Base-by-base conservation (phyloP, 78 protist genomes). In the slime mould (Dictyostelium discoideum) region DNA sequence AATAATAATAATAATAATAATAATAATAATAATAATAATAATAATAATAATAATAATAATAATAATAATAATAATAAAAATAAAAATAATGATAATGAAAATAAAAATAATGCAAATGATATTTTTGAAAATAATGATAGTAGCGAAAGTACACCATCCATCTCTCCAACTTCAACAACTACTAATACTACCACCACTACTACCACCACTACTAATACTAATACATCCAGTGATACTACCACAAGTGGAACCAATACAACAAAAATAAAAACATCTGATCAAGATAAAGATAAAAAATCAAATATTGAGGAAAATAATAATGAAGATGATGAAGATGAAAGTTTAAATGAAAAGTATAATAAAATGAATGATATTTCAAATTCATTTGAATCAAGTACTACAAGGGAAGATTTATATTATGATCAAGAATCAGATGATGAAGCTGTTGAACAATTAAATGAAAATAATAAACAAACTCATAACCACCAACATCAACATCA, bases 301-400 rank as follows among this genome's bases (percentile, higher is more conserved):
- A 10, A 73, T 29, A 6, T 26, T n/a, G 8, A 29, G 0, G 24
- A 76, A 2, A 37, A 10, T 9, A 6, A 67, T 24, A n/a, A 67
- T 7, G 76, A 32, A 0, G 79, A 73, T 13, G 79, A 73, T 1
- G 39, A 32, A 10, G 79, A 73, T 14, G 37, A 29, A 29, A 73
- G 46, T 73, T 32, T 73, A 32, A 32, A 73, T 73, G 79, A 73
- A 32, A 73, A 32, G 10, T 73, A 13, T 73, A 73, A 73, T 14
- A 73, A 73, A 73, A 24, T 73, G 20, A 73, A 73, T 73, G 79
- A 73, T 14, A 73, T 73, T 73, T 73, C 79, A 73, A 73, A 73
- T 32, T 73, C 79, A 26, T 73, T 73, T 73, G 79, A 73, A 73
- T 73, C 79, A 26, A 73, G 22, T 73, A 18, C 39, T 0, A 73